Conservation (phyloP, 306 rosid species). For the Crotalaria pallida region DNA sequence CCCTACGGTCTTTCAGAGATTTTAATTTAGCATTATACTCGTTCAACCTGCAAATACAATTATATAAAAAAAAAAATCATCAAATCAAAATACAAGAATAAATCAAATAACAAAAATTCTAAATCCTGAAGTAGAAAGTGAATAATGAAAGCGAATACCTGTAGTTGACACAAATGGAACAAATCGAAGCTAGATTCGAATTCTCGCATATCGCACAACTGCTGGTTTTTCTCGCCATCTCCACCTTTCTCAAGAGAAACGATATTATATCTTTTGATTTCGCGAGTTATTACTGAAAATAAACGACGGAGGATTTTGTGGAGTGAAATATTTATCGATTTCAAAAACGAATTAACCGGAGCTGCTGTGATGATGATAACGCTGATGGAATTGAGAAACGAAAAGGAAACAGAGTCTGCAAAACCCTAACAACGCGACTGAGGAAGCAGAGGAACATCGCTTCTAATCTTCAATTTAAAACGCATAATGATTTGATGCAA, state of each 20-base stretch:
- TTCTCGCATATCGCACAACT: conserved; percentile 77
- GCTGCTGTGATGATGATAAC: background rate
- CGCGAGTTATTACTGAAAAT: conserved; percentile 5
- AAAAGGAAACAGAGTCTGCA: background rate
- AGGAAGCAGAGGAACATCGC: background rate
- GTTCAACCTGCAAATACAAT: conserved; percentile 48
- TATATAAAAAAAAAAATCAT: no score
- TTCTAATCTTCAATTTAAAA: no score
- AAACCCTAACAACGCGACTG: conserved; percentile 2
- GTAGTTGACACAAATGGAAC: conserved; percentile 73
- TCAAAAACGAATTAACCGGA: background rate
- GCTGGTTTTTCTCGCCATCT: conserved; percentile 57
- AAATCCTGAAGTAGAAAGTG: background rate
- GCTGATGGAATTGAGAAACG: background rate
- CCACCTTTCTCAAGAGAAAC: conserved; percentile 23
- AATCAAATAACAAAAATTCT: background rate
- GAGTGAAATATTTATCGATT: background rate
- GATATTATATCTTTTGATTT: background rate
- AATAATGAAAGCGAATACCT: conserved; percentile 37
- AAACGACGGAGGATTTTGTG: background rate
- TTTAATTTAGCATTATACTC: conserved; percentile 47
- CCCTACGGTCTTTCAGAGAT: conserved; percentile 63
- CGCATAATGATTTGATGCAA: no score
- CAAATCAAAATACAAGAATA: background rate
- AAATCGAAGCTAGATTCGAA: conserved; percentile 68